phyloP scores from a whole-genome alignment of 2,329 filamentous ascomycete genomes.

The Boeremia exigua region DNA sequence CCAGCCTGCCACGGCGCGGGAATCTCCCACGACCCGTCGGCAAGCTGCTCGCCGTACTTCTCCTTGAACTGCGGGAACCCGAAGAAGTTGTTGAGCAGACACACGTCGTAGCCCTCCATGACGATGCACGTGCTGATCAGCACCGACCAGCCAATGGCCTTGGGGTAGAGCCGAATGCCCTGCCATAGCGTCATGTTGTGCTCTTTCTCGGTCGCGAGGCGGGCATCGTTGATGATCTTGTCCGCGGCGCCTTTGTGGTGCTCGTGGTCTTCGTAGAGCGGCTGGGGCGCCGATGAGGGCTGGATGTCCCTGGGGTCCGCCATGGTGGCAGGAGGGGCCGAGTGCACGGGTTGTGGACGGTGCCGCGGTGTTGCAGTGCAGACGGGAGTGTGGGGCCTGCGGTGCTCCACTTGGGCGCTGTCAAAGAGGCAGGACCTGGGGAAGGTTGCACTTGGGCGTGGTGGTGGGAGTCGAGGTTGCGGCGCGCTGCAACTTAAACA shows the following conservation, averaged over 20 bases:
- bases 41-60: constrained; percentile 52
- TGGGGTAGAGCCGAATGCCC: constrained; percentile 82
- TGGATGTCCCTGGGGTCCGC: constrained; percentile 36
- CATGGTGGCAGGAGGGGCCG: constrained; percentile 13
- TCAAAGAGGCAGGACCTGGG: constrained; percentile 7
- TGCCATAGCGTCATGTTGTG: constrained; percentile 66
- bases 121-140: constrained; percentile 88
- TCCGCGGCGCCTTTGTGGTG: constrained; percentile 38
- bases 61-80: constrained; percentile 56
- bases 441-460: constrained; percentile 11
- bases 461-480: not conserved
- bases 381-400: constrained; percentile 1
- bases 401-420: constrained; percentile 3
- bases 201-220: constrained; percentile 56
- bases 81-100: constrained; percentile 81
- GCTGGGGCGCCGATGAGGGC: constrained; percentile 12
- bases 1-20: constrained; percentile 56
- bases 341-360: not conserved
- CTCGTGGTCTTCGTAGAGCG: constrained; percentile 24
- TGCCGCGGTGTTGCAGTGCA: constrained; percentile 4
- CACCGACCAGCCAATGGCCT: constrained; percentile 82
- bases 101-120: constrained; percentile 91
- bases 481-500: constrained; percentile 16
- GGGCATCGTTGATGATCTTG: constrained; percentile 50
- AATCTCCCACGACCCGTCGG: constrained; percentile 52